Evolutionary conservation across 1,139 yeast species (phyloP).

Genomic region (Hansenula lynferdii): DNA sequence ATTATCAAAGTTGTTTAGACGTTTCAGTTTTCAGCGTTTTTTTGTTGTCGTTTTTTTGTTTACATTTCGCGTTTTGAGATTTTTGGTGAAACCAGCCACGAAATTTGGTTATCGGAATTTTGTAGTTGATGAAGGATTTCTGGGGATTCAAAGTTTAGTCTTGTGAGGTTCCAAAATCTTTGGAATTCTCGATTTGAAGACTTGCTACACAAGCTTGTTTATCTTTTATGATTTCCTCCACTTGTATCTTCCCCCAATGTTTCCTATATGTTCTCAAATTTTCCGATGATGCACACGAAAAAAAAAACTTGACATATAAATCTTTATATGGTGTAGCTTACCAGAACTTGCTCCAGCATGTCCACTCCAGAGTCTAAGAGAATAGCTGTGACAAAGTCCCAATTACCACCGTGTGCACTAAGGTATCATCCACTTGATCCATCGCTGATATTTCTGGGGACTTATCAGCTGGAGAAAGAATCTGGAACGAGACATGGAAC

Average conservation of each 20-base stretch:
- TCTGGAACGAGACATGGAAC: constrained; percentile 65
- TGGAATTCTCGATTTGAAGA: no score
- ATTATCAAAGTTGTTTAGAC: background rate
- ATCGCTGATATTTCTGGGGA: constrained; percentile 58
- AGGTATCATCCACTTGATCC: constrained; percentile 50
- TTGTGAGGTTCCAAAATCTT: no score
- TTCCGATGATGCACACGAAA: background rate
- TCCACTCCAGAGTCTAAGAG: constrained; percentile 10
- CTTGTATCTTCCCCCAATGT: no score
- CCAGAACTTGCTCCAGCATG: no score
- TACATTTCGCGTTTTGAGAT: constrained; percentile 3
- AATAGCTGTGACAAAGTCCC: constrained; percentile 33
- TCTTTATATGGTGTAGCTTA: no score
- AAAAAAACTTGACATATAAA: no score
- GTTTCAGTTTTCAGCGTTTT: constrained; percentile 1
- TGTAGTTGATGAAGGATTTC: no score
- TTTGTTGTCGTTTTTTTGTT: constrained; percentile 2
- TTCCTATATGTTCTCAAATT: no score
- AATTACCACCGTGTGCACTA: constrained; percentile 81
- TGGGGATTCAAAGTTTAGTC: no score
- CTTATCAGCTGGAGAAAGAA: constrained; percentile 65
- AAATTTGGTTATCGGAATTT: background rate
- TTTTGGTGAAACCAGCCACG: background rate
- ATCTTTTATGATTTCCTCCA: no score
- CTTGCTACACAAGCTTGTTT: no score